Evolutionary conservation across 352 stramenopile species (phyloP), one percentile per base, ranked within the genome.

Genomic region (Phytophthora cactorum): DNA sequence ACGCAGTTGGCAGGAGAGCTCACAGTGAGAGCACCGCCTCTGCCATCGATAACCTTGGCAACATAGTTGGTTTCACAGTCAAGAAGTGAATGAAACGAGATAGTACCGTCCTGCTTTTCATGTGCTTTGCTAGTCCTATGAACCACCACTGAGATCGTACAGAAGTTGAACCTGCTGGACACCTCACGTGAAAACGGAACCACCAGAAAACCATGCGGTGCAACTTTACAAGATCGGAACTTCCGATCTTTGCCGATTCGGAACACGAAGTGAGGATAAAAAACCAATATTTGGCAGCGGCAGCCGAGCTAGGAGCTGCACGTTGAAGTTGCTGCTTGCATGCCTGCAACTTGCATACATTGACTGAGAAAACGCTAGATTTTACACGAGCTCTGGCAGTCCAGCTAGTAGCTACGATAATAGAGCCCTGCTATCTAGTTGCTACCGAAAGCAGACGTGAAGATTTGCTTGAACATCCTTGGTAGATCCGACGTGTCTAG

Each of bases 401-500:
- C 22, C 22, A 22, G 22, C 22, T 22, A 22, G 22, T 22, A 22
- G 22, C 22, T 22, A 22, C 22, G 22, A 22, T 22, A 22, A 22
- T 22, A 22, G 22, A 22, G 22, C 36, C 36, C 29, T 28, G 8
- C 17, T 6, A 34, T 7, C 45, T 66, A 74, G 27, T 52, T 59
- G 11, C 52, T 39, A 31, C 68, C 67, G 29, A 91, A 84, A 7
- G 82, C 81, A 7, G 67, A 74, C 57, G 81, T 88, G 60, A 97
- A 93, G 61, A 97, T 97, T 66, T 84, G 74, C 69, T 95, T 92
- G 70, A 97, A 95, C 60, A 87, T 87, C 51, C 74, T 82, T 9
- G 89, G 89, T 34, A 97, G 54, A 7, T 95, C 81, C 10, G 83
- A 74, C 27, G 86, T 94, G 63, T 97, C 82, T 32, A 95, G 73